phyloP scores from a whole-genome alignment of 148 eudicot genomes.

The Cornus florida region DNA sequence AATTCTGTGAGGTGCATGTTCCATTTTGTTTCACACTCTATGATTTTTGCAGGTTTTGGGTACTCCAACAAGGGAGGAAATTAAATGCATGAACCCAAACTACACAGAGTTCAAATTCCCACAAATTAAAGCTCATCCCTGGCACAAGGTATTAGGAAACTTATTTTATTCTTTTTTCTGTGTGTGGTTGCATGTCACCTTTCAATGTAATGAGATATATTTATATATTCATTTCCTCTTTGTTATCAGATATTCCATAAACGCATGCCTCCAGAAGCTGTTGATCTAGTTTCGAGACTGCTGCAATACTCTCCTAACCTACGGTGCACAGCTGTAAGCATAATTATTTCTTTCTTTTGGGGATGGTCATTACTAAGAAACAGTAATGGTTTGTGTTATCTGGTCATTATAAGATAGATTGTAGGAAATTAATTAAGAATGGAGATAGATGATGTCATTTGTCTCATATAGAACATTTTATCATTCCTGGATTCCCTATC shows the following conservation, averaged over 20 bases:
- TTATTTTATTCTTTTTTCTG: background rate
- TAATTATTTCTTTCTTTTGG: background rate
- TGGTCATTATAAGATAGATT: no score
- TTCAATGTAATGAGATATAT: background rate
- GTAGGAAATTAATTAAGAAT: no score
- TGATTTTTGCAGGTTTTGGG: slow-evolving; percentile 58
- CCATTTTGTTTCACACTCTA: background rate
- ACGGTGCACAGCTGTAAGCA: slow-evolving; percentile 64
- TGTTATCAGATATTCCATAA: slow-evolving; percentile 70
- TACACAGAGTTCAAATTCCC: slow-evolving; percentile 86
- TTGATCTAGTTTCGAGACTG: slow-evolving; percentile 84
- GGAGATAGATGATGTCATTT: no score
- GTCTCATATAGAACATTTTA: no score
- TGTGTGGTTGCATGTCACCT: no score
- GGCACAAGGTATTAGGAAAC: slow-evolving; percentile 62
- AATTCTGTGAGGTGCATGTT: no score
- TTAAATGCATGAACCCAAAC: slow-evolving; percentile 86
- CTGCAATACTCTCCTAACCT: slow-evolving; percentile 85
- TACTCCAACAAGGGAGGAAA: slow-evolving; percentile 85
- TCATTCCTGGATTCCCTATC: no score
- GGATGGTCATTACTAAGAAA: background rate
- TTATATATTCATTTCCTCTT: background rate
- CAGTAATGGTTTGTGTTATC: background rate
- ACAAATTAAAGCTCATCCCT: slow-evolving; percentile 88
- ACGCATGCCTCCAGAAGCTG: slow-evolving; percentile 89